Evolutionary conservation across 257 asterid genomes (phyloP).

Genomic region (Cordia subcordata): DNA sequence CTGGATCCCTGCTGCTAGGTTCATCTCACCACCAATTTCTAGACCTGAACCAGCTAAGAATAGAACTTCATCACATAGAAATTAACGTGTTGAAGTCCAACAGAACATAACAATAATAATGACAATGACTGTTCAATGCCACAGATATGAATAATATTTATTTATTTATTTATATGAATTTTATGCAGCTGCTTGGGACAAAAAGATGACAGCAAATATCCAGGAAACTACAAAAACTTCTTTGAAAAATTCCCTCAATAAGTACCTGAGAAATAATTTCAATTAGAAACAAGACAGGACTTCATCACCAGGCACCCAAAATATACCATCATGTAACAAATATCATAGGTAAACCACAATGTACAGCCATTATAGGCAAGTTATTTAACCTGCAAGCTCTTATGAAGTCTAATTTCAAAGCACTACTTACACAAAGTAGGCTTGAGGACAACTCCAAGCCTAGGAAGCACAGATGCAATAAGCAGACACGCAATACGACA

Average conservation of each 20-base stretch:
- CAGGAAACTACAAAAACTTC: no score
- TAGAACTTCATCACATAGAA: not conserved
- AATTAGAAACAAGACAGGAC: not conserved
- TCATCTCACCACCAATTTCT: slow-evolving; percentile 92
- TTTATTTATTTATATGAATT: no score
- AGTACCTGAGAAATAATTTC: not conserved
- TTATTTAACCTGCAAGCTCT: no score
- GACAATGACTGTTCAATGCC: not conserved
- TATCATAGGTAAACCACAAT: no score
- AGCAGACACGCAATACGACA: no score
- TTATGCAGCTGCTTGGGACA: not conserved
- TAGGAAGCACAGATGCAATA: no score
- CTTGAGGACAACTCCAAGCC: no score
- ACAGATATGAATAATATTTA: no score
- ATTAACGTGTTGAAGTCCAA: not conserved
- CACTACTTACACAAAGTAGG: not conserved
- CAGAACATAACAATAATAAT: not conserved
- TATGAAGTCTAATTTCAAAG: not conserved
- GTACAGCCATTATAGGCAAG: no score
- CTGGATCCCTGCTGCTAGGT: slow-evolving; percentile 92
- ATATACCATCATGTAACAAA: no score
- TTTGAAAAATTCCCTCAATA: no score
- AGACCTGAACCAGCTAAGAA: slow-evolving; percentile 42
- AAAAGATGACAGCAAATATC: no score
- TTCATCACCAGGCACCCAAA: not conserved